phyloP scores from a whole-genome alignment of 208 protist genomes.

The Acanthamoeba pearcei region DNA sequence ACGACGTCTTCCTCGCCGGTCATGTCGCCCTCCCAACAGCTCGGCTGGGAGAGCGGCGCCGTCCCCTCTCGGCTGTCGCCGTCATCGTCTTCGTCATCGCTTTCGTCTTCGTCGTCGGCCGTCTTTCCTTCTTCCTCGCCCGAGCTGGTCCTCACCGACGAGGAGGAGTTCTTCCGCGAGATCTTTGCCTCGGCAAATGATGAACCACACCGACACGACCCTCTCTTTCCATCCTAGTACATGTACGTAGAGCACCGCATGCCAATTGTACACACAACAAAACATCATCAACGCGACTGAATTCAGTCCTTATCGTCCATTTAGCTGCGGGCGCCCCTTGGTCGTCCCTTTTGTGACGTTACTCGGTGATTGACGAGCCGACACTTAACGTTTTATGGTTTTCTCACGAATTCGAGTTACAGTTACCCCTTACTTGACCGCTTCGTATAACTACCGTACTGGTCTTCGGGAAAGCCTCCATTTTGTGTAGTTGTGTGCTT shows the following conservation, averaged over 20 bases:
- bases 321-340: no score
- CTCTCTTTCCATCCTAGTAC: background rate
- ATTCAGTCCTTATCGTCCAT: no score
- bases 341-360: no score
- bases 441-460: no score
- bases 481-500: background rate
- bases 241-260: background rate
- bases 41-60: no score
- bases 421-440: no score
- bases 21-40: background rate
- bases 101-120: background rate
- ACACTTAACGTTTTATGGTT: no score
- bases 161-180: slow-evolving; percentile 39
- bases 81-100: background rate
- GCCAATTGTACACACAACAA: background rate
- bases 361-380: no score
- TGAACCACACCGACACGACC: no score
- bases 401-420: no score
- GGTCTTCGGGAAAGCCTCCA: no score
- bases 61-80: background rate
- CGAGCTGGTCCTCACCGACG: slow-evolving; percentile 6
- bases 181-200: background rate
- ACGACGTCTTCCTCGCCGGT: background rate
- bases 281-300: no score
- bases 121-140: background rate